Evolutionary conservation across 805 yeast genomes (phyloP).

Genomic region (Sugiyamaella mastotermitis): DNA sequence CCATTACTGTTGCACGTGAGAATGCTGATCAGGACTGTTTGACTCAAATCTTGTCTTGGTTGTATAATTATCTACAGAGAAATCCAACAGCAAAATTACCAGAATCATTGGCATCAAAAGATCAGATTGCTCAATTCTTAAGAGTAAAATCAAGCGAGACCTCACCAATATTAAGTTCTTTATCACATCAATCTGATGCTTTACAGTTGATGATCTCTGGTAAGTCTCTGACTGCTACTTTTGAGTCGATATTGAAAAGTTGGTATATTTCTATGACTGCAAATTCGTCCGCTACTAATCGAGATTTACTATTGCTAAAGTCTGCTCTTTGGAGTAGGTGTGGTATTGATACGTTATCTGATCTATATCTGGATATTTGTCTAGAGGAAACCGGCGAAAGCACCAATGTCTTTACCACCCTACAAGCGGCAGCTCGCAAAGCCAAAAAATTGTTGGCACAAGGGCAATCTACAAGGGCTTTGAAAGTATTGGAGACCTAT

Average conservation of each 20-base stretch:
- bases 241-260: slow-evolving; percentile 27
- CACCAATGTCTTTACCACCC: slow-evolving; percentile 2
- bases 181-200: slow-evolving; percentile 17
- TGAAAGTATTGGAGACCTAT: slow-evolving; percentile 5
- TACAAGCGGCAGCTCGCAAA: slow-evolving; percentile 7
- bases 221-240: slow-evolving; percentile 32
- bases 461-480: slow-evolving; percentile 8
- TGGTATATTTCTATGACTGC: slow-evolving; percentile 14
- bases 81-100: slow-evolving; percentile 47
- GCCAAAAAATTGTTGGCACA: slow-evolving; percentile 5
- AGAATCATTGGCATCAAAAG: slow-evolving; percentile 50
- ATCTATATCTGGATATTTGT: slow-evolving; percentile 12
- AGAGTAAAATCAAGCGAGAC: slow-evolving; percentile 47
- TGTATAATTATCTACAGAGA: slow-evolving; percentile 60
- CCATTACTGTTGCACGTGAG: slow-evolving; percentile 82
- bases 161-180: slow-evolving; percentile 11
- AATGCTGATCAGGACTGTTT: slow-evolving; percentile 69
- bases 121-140: slow-evolving; percentile 60
- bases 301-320: slow-evolving; percentile 8
- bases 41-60: slow-evolving; percentile 50
- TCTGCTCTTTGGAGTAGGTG: slow-evolving; percentile 19
- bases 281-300: not conserved
- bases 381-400: not conserved
- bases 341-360: slow-evolving; percentile 14
- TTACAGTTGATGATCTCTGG: slow-evolving; percentile 13